Conservation (phyloP, 257 asterid species). For the Ehretia macrophylla region DNA sequence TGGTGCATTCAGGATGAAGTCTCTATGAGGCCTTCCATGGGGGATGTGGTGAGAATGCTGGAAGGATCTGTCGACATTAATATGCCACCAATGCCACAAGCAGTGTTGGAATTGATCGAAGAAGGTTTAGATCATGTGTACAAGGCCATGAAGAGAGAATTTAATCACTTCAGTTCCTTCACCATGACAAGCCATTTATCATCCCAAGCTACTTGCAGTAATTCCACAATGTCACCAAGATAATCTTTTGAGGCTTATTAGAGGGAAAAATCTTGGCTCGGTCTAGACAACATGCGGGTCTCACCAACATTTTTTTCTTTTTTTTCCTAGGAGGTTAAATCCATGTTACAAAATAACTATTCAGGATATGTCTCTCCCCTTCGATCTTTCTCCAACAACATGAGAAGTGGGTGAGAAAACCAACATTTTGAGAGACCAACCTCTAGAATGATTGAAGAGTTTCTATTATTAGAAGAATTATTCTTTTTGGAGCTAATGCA, state of each 20-base stretch:
- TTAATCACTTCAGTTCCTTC: slow-evolving; percentile 63
- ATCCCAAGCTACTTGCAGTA: slow-evolving; percentile 80
- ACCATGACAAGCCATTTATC: slow-evolving; percentile 58
- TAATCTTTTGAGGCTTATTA: slow-evolving; percentile 15
- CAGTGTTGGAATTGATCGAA: slow-evolving; percentile 72
- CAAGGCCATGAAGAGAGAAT: slow-evolving; percentile 82
- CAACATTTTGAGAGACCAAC: too few relatives aligned
- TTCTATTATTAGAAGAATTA: too few relatives aligned
- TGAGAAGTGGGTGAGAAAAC: too few relatives aligned
- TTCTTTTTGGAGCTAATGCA: too few relatives aligned
- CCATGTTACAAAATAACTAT: too few relatives aligned
- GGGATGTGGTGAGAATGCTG: slow-evolving; percentile 83
- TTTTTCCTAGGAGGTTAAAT: too few relatives aligned
- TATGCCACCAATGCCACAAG: slow-evolving; percentile 78
- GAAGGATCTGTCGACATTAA: slow-evolving; percentile 68
- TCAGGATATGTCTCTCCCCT: too few relatives aligned
- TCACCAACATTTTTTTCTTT: too few relatives aligned
- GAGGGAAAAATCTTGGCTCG: neutral
- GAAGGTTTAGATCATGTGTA: slow-evolving; percentile 87
- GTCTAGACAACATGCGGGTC: too few relatives aligned
- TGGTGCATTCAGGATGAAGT: slow-evolving; percentile 96
- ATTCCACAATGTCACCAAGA: slow-evolving; percentile 87
- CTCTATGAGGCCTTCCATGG: slow-evolving; percentile 73
- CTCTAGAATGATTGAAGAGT: too few relatives aligned
- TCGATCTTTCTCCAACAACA: too few relatives aligned